Base-by-base conservation (phyloP, 306 rosid genomes). In the Quercus dentata region DNA sequence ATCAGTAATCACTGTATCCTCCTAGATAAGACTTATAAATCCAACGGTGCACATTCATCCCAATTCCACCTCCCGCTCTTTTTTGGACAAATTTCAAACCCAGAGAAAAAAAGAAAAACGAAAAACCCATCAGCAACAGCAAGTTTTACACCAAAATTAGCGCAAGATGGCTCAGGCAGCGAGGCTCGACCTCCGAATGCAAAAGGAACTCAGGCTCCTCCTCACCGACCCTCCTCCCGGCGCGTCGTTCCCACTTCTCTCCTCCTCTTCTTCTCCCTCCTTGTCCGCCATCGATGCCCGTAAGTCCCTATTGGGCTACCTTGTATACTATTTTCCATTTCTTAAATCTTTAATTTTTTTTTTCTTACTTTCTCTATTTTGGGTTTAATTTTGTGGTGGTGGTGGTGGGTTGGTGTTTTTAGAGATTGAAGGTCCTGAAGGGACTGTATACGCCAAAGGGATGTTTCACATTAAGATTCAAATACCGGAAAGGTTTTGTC, bases 181-280 rank as follows among this genome's bases (percentile, higher is more conserved):
- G 83, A 62, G 85, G 81, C 85, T 78, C 31, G 78, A 51, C 80
- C 88, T 85, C 59, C 83, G 88, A 30, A 33, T 85, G 76, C 85
- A 85, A 74, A 85, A 85, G 82, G 88, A 85, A 83, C 85, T 78
- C 76, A 85, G 78, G 81, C 79, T 85, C 28, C 88, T 85, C 61
- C 85, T 85, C 85, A 20, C 85, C 75, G 88, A 85, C 57, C 85
- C 85, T 14, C 88, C 88, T 46, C 83, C 75, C 44, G 88, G 88
- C 21, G 72, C 83, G 9, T 74, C 83, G 52, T 81, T 85, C 72
- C 85, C 85, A 1, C 52, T 38, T 28, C 83, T 81, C n/a, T 69
- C 85, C 19, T 14, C 84, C 10, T 54, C 27, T 13, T 21, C 54
- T 55, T 54, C 77, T 4, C 52, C 77, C 67, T 81, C 80, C 54